Evolutionary conservation across 2,329 filamentous ascomycete species (phyloP), one percentile per base, ranked within the genome.

Genomic region (Bisporella sp.): DNA sequence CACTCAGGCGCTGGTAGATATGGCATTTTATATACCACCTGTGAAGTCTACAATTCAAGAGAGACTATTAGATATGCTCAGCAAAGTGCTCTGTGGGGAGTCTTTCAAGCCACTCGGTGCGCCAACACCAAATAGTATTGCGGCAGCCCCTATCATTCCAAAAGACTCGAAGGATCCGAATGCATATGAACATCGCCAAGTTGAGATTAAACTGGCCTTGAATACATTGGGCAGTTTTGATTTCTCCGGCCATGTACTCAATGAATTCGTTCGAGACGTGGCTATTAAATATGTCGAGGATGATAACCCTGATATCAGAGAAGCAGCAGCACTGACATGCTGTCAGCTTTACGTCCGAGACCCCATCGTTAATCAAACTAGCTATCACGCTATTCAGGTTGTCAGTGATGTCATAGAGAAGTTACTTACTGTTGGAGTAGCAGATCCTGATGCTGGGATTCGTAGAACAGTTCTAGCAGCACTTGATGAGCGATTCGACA

Each of bases 361-460:
- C 65, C 93, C 93, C 0, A 97, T 99, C 57, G 90, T 99, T 62
- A 93, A 96, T 62, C 93, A 99, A 70, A 96, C 92, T 5, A 97
- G 93, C 66, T 89, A 92, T 57, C 93, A 99, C 67, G 92, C 93
- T 1, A 88, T 97, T 40, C 90, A 96, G 66, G 93, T 99, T 31
- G 95, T 99, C 43, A 89, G 92, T 49, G 93, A 99, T 66, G 93
- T 99, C 32, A 96, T 99, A 52, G 91, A 97, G 69, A 96, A 93
- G 64, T 80, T 99, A 1, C 75, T 99, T 54, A 96, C 92, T 0
- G 91, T 97, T 39, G 92, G 90, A 46, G 89, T 99, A 31, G 93
- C 92, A 11, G 93, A 99, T 64, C 84, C 86, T 1, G 89, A 96
- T 59, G 79, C 90, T 11, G 87, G 87, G 58, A 99, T 99, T 56